A percentile compares a stretch with the other conserved stretches of the same genome.
phyloP scores from a whole-genome alignment of 148 eudicot genomes.

The Simmondsia chinensis region DNA sequence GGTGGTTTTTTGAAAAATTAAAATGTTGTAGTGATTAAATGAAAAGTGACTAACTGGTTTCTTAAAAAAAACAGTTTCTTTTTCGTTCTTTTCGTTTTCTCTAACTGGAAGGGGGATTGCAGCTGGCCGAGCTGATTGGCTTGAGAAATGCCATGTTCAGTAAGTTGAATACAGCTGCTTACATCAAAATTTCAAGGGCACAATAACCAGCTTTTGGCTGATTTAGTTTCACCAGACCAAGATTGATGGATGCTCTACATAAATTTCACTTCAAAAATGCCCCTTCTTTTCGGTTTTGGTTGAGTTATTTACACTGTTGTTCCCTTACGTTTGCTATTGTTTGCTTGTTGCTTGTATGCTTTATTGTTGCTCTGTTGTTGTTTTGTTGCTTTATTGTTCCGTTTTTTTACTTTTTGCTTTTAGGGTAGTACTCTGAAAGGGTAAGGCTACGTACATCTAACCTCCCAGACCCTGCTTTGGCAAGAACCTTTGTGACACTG shows the following conservation, averaged over 20 bases:
- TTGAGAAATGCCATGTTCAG: conserved; percentile 24
- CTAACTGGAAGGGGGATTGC: conserved; percentile 5
- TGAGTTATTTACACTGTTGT: too few species aligned
- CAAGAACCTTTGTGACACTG: too few species aligned
- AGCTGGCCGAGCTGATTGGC: conserved; percentile 51
- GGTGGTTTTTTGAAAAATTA: too few species aligned
- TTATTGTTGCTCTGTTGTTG: too few species aligned
- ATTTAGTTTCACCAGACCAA: conserved; percentile 13
- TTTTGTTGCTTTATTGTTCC: too few species aligned
- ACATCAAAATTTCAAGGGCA: conserved; percentile 8
- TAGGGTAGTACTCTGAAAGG: too few species aligned
- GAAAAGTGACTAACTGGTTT: too few species aligned
- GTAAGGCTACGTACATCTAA: too few species aligned
- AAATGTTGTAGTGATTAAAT: too few species aligned
- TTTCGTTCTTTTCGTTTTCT: not conserved
- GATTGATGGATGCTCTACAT: conserved; percentile 35
- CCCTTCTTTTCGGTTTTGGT: not conserved
- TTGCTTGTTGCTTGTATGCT: not conserved
- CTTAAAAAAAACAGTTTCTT: too few species aligned
- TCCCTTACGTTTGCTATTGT: not conserved
- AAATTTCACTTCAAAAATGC: not conserved
- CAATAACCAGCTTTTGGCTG: conserved; percentile 38
- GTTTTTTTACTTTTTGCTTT: too few species aligned
- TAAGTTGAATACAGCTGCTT: conserved; percentile 29
- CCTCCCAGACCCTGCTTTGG: too few species aligned